Evolutionary conservation across 2,329 filamentous ascomycete species (phyloP), one percentile per base, ranked within the genome.

Genomic region (Hortaea werneckii): DNA sequence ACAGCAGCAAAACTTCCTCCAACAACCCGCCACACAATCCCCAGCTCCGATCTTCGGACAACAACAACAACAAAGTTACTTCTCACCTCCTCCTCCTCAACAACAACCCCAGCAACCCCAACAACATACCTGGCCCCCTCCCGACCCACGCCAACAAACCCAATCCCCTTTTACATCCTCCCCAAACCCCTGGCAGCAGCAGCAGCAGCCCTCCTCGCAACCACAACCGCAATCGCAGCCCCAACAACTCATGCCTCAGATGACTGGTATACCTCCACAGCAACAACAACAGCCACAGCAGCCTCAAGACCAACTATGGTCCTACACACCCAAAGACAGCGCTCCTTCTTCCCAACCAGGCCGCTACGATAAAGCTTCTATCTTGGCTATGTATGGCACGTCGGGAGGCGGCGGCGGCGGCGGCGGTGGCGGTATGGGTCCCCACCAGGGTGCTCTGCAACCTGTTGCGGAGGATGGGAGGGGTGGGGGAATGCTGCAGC

Each of bases 381-480:
- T 92, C 48, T 71, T 90, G 63, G 82, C 85, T 5, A 66, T 92
- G 8, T 90, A 86, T 65, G 80, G 78, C 59, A 76, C 35, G 37
- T 52, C 66, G n/a, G 49, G 63, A 11, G n/a, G n/a, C n/a, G n/a
- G n/a, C 20, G 4, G 2, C 20, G 60, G 62, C 40, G 57, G 66
- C 29, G 53, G 65, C 13, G 52, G 61, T 6, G 65, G 68, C 50
- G 56, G 61, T 59, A 12, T 50, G 5, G 58, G 58, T 26, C 62
- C 64, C 20, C 20, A 20, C 42, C 61, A 46, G 40, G 42, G 43
- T 28, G 20, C n/a, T 11, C 46, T 13, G 38, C 9, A 13, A 12
- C 20, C 26, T n/a, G 37, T 26, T 7, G 35, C 32, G 28, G n/a
- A 38, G 28, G 32, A 35, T 35, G 32, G 32, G 32, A 35, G 32